phyloP scores from a whole-genome alignment of 192 early-diverging fungal genomes.

The Mortierella hygrophila region DNA sequence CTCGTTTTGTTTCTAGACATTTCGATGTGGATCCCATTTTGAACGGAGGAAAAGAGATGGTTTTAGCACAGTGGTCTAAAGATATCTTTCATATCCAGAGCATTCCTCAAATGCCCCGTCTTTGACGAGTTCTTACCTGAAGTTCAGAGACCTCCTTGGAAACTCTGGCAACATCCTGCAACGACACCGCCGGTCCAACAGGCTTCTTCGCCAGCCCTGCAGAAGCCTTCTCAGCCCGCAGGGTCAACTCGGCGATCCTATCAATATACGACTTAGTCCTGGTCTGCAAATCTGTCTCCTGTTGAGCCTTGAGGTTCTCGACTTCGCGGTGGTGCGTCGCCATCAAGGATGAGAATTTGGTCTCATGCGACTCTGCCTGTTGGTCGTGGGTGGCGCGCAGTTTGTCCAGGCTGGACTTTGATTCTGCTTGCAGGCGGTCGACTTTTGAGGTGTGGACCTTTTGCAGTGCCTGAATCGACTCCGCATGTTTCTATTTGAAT shows the following conservation, averaged over 20 bases:
- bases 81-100: too few species aligned
- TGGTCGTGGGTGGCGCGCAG: constrained; percentile 18
- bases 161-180: background rate
- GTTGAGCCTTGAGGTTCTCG: constrained; percentile 1
- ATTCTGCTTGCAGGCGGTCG: background rate
- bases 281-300: background rate
- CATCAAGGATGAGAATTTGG: constrained; percentile 16
- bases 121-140: constrained; percentile 38
- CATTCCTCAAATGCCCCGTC: background rate
- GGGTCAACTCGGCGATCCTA: constrained; percentile 3
- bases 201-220: background rate
- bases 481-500: background rate
- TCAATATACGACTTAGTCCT: background rate
- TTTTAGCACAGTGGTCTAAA: too few species aligned
- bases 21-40: background rate
- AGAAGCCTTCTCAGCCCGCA: background rate
- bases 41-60: background rate
- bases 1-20: constrained; percentile 22
- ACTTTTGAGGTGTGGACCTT: background rate
- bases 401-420: background rate
- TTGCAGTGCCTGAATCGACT: background rate
- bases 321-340: constrained; percentile 14
- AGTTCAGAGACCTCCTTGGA: constrained; percentile 51
- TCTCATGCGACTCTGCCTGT: constrained; percentile 20
- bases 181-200: background rate